Evolutionary conservation across 2,329 filamentous ascomycete genomes (phyloP), one percentile per base, ranked within the genome.

Genomic region (Chrysoporthe cubensis): DNA sequence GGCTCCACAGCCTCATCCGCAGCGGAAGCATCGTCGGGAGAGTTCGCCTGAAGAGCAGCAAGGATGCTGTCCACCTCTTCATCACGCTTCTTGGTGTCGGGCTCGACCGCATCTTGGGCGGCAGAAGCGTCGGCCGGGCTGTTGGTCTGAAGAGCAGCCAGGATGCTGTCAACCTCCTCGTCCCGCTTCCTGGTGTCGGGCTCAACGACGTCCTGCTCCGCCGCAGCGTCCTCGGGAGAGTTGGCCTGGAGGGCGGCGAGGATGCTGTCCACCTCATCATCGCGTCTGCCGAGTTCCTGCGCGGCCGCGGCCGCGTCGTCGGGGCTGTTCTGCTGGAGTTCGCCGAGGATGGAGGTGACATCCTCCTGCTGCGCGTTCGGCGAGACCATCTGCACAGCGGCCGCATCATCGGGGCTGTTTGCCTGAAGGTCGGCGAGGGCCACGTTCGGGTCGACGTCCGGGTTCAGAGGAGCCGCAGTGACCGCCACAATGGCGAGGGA

Each of bases 371-470:
- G 66, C 2, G 48, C 18, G 14, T 57, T 48, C 8, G 64, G 62
- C 21, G 66, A 21, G 32, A 65, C 57, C 62, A 68, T 68, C 21
- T 68, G 62, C 11, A 68, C 32, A 37, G 66, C 66, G 48, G 37
- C 54, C 18, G 62, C 66, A 11, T 68, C 62, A 2, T 65, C 57
- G 3, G 66, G 66, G 57, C 66, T 68, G 13, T 26, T n/a, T 4
- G 50, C 18, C 46, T 68, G 18, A 4, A 68, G 62, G 11, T 50
- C 56, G 37, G 62, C 16, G 18, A 68, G 32, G 7, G 62, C 66
- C 13, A 21, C 57, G 62, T 65, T 43, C 9, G 66, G 62, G 5
- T 65, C 62, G n/a, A 64, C 26, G 5, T 21, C 54, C 37, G 54
- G 63, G 63, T 56, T 60, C 7, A 68, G 16, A 44, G 66, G 66